Conservation (phyloP, 148 eudicot species). For the Heliamphora exappendiculata region DNA sequence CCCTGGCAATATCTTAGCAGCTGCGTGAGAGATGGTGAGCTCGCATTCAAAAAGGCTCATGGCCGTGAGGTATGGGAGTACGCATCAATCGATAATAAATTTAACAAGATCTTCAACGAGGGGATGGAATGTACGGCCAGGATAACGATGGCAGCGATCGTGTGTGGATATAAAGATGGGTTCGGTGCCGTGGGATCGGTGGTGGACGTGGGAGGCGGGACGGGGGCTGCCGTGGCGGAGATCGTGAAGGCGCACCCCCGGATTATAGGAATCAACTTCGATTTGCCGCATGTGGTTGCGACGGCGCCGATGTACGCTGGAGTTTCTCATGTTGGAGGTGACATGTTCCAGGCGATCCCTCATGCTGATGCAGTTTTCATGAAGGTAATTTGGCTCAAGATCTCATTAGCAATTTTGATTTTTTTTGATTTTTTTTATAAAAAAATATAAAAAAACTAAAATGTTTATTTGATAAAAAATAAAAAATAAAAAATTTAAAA, state of each 20-base stretch:
- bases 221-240: conserved; percentile 26
- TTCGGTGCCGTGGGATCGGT: conserved; percentile 27
- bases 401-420: too few species aligned
- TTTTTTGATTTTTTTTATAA: too few species aligned
- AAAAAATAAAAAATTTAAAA: too few species aligned
- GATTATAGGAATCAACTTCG: conserved; percentile 55
- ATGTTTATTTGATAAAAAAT: too few species aligned
- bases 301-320: conserved; percentile 33
- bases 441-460: too few species aligned
- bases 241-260: conserved; percentile 28
- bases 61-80: conserved; percentile 32
- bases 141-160: conserved; percentile 17
- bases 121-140: conserved; percentile 35
- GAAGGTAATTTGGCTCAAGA: too few species aligned
- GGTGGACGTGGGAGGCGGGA: conserved; percentile 65
- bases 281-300: conserved; percentile 16
- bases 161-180: conserved; percentile 27
- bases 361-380: conserved; percentile 42
- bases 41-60: conserved; percentile 25
- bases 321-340: conserved; percentile 49
- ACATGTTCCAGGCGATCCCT: conserved; percentile 46
- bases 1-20: conserved; percentile 23
- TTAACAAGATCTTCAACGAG: conserved; percentile 33
- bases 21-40: conserved; percentile 17
- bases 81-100: conserved; percentile 16